Evolutionary conservation across 2,329 filamentous ascomycete genomes (phyloP).

Genomic region (Sphaerostilbella broomeana): DNA sequence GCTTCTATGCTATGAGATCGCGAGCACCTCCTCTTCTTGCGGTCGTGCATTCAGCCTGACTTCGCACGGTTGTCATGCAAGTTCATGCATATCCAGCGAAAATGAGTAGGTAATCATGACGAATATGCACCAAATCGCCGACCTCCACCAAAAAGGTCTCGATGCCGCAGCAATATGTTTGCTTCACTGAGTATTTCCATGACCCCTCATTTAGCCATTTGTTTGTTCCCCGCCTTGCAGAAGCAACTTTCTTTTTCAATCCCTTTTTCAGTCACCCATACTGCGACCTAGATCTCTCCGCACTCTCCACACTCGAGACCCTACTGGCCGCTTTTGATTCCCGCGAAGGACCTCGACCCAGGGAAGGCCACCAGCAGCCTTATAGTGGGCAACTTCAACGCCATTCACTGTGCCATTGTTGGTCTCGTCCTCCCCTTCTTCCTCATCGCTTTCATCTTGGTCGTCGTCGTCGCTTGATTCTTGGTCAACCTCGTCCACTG

Average conservation of each 20-base stretch:
- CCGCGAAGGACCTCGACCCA: slow-evolving; percentile 55
- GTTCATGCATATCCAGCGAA: too few species aligned
- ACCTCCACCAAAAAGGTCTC: too few species aligned
- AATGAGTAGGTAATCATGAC: not conserved
- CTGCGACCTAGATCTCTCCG: slow-evolving; percentile 50
- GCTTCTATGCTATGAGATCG: too few species aligned
- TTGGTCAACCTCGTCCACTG: slow-evolving; percentile 28
- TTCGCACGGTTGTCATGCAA: too few species aligned
- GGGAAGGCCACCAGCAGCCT: slow-evolving; percentile 26
- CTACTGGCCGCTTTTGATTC: slow-evolving; percentile 49
- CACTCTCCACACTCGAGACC: slow-evolving; percentile 57
- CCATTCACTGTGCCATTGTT: not conserved
- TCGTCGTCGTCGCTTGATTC: slow-evolving; percentile 30
- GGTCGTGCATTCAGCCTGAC: too few species aligned
- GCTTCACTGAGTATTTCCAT: too few species aligned
- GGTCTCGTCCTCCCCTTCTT: slow-evolving; percentile 8
- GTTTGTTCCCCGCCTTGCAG: too few species aligned
- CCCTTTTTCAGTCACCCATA: slow-evolving; percentile 2
- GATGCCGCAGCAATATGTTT: too few species aligned
- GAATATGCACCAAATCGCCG: too few species aligned
- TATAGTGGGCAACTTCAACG: not conserved
- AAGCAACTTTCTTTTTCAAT: not conserved
- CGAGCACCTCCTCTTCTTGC: too few species aligned
- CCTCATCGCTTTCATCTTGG: slow-evolving; percentile 15
- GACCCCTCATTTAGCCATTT: too few species aligned